Percentiles rank a stretch among this genome's conserved stretches.
Evolutionary conservation across 2,329 filamentous ascomycete species (phyloP).

Genomic region (Diplodia mutila): DNA sequence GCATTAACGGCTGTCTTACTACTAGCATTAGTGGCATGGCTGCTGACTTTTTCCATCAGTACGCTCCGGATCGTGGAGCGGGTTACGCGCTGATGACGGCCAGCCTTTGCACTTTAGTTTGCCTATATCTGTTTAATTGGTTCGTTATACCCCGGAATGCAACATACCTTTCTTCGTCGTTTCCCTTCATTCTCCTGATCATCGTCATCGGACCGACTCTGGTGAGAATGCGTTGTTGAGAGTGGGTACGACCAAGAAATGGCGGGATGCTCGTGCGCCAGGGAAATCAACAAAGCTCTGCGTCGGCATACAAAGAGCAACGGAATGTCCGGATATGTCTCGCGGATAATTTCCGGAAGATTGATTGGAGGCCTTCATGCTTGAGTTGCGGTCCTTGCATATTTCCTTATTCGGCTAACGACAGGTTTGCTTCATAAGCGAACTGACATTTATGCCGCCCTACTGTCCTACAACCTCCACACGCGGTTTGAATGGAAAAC

Average conservation of each 20-base stretch:
- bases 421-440: constrained; percentile 8
- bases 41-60: constrained; percentile 85
- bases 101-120: neutral
- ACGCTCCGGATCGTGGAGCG: constrained; percentile 36
- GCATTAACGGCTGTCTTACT: constrained; percentile 78
- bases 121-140: constrained; percentile 20
- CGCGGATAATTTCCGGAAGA: neutral
- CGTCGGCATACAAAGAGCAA: neutral
- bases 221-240: constrained; percentile 10
- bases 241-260: constrained; percentile 18
- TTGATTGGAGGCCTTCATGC: neutral
- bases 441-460: neutral
- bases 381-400: neutral
- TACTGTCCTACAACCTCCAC: no score
- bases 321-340: neutral
- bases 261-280: constrained; percentile 12
- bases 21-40: constrained; percentile 84
- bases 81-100: constrained; percentile 16
- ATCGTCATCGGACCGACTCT: constrained; percentile 9
- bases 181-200: constrained; percentile 18
- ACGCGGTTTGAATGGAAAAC: neutral
- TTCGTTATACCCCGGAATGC: constrained; percentile 23
- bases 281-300: neutral
- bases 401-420: constrained; percentile 1
- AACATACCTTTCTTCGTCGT: constrained; percentile 19